Conservation (phyloP, 768 basidiomycete genomes). For the Cystobasidium ongulense region DNA sequence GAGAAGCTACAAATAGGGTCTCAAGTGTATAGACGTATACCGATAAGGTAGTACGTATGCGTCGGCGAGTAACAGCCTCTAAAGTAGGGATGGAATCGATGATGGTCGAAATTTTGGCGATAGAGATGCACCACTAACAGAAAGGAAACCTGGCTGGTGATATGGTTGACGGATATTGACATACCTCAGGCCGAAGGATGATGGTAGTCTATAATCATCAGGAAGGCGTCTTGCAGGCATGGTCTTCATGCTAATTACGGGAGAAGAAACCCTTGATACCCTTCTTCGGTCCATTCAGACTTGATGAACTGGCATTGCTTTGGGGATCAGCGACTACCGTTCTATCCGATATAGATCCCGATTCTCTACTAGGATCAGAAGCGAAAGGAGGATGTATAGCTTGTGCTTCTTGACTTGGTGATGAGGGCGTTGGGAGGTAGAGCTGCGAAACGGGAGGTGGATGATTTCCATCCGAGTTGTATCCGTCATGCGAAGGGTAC, state of each 20-base stretch:
- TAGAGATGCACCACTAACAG: no score
- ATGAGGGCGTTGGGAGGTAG: background rate
- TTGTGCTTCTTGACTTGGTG: background rate
- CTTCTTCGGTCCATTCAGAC: background rate
- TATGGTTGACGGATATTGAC: no score
- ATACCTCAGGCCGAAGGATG: no score
- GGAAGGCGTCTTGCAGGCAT: background rate
- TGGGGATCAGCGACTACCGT: background rate
- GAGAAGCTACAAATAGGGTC: no score
- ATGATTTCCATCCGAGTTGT: background rate
- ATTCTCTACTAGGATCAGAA: background rate
- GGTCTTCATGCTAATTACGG: background rate
- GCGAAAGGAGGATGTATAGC: background rate
- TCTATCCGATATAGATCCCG: background rate
- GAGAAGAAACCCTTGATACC: background rate
- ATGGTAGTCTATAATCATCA: no score
- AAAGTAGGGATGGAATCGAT: no score
- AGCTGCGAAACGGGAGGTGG: constrained; percentile 16
- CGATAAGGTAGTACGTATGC: no score
- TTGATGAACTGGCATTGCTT: background rate
- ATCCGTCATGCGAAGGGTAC: background rate
- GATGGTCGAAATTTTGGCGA: no score
- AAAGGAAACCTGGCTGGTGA: no score
- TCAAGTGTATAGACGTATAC: no score
- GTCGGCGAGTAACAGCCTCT: no score